A percentile compares a stretch with the other conserved stretches of the same genome.
Conservation (phyloP, 148 eudicot genomes). For the Diospyros lotus region DNA sequence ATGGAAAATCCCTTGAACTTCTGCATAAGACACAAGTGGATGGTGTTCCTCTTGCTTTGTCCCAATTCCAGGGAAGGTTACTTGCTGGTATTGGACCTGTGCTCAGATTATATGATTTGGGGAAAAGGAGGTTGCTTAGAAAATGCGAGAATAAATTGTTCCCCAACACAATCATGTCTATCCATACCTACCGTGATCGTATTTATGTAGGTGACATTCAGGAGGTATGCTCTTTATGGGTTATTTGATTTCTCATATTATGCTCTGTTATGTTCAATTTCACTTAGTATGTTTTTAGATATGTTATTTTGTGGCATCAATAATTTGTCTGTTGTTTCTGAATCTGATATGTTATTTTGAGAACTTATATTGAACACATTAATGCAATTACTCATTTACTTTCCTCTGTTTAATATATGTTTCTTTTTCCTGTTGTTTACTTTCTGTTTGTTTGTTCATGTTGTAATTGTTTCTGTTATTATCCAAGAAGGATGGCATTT, state of each 20-base stretch:
- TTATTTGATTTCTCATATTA: not conserved
- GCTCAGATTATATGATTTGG: conserved; percentile 90
- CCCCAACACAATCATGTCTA: conserved; percentile 77
- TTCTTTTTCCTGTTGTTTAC: not conserved
- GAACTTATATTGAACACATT: too few relatives aligned
- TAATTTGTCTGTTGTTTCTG: too few relatives aligned
- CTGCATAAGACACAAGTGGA: conserved; percentile 97
- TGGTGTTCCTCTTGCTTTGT: conserved; percentile 87
- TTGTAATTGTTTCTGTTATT: not conserved
- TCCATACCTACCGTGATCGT: conserved; percentile 94
- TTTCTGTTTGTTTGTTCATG: not conserved
- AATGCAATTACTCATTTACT: too few relatives aligned
- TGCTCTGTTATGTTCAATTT: not conserved
- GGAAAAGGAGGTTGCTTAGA: conserved; percentile 83
- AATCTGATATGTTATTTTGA: too few relatives aligned
- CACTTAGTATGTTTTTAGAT: too few relatives aligned
- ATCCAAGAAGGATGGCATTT: too few relatives aligned
- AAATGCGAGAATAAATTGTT: conserved; percentile 98
- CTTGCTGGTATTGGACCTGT: conserved; percentile 91
- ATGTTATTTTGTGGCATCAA: too few relatives aligned
- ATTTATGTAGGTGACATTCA: conserved; percentile 97
- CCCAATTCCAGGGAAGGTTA: conserved; percentile 91
- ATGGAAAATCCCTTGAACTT: conserved; percentile 86
- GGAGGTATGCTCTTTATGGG: conserved; percentile 58
- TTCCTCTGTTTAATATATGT: too few relatives aligned